A percentile compares a stretch with the other conserved stretches of the same genome.
Conservation (phyloP, 495 filamentous ascomycete genomes). For the Aspergillus carlsbadensis region DNA sequence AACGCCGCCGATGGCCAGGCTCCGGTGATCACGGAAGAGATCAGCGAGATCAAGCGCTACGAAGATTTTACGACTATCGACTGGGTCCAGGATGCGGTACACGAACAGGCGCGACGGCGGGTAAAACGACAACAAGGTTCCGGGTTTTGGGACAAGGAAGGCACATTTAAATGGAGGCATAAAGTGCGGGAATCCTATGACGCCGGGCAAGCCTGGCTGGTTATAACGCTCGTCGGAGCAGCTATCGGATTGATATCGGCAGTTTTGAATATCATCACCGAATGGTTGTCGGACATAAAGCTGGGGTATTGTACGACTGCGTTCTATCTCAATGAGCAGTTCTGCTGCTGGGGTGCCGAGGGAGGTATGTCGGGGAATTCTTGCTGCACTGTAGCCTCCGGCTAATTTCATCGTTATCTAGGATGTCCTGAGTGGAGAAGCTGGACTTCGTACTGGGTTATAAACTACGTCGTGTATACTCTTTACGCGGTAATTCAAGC, state of each 20-base stretch:
- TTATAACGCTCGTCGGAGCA: slow-evolving; percentile 89
- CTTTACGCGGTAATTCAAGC: slow-evolving; percentile 68
- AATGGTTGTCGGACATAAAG: slow-evolving; percentile 96
- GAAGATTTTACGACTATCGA: slow-evolving; percentile 99
- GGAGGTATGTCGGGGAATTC: slow-evolving; percentile 54
- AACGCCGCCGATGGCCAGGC: slow-evolving; percentile 38
- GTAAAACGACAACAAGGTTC: slow-evolving; percentile 69
- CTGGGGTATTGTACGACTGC: slow-evolving; percentile 89
- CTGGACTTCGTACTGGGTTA: slow-evolving; percentile 75
- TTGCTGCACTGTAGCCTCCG: not conserved
- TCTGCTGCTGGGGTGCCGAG: slow-evolving; percentile 98
- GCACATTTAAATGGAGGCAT: slow-evolving; percentile 74
- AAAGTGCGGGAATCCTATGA: slow-evolving; percentile 87
- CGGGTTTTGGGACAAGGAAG: slow-evolving; percentile 73
- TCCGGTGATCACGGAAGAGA: slow-evolving; percentile 84
- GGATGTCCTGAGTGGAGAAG: slow-evolving; percentile 86
- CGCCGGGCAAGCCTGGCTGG: slow-evolving; percentile 97
- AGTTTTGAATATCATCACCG: slow-evolving; percentile 91
- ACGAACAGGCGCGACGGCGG: slow-evolving; percentile 80
- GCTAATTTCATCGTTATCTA: slow-evolving; percentile 24
- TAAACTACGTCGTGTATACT: slow-evolving; percentile 90
- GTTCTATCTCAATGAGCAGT: slow-evolving; percentile 97
- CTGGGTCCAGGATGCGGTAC: slow-evolving; percentile 96
- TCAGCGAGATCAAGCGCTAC: slow-evolving; percentile 96
- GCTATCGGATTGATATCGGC: slow-evolving; percentile 93